Evolutionary conservation across 108 stramenopile genomes (phyloP).

Genomic region (Nitzschia sp.): DNA sequence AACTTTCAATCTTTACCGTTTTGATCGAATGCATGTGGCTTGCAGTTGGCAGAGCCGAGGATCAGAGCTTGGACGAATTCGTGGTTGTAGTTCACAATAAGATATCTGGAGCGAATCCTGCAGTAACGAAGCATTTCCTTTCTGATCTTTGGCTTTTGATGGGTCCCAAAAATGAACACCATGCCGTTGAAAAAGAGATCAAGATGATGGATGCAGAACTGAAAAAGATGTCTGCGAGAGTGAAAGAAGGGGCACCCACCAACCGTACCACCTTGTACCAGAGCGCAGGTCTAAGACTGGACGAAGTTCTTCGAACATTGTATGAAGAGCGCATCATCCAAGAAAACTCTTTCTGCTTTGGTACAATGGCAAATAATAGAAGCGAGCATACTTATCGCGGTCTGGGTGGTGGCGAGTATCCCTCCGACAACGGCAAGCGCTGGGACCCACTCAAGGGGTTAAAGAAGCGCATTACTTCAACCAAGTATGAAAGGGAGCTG

Average conservation of each 20-base stretch:
- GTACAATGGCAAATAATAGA: neutral
- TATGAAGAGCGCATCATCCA: conserved; percentile 45
- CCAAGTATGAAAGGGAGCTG: neutral
- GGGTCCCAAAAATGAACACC: conserved; percentile 16
- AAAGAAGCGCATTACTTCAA: neutral
- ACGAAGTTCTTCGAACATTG: conserved; percentile 26
- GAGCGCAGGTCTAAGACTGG: conserved; percentile 10
- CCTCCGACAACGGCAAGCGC: neutral
- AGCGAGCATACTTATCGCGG: neutral
- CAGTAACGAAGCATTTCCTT: conserved; percentile 42
- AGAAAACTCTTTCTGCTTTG: conserved; percentile 11
- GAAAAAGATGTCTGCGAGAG: conserved; percentile 14
- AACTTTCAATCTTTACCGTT: conserved; percentile 57
- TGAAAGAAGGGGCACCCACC: conserved; percentile 3
- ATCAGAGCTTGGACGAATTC: conserved; percentile 49
- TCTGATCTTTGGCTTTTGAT: conserved; percentile 43
- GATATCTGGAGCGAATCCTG: conserved; percentile 34
- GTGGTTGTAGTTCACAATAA: conserved; percentile 76
- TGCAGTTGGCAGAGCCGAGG: conserved; percentile 48
- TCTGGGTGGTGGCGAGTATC: neutral
- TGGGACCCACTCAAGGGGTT: conserved; percentile 8
- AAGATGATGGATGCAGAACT: conserved; percentile 32
- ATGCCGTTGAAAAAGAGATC: conserved; percentile 15
- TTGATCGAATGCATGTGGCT: conserved; percentile 48
- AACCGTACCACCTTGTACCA: neutral